Evolutionary conservation across 345 rosid genomes (phyloP), one percentile per base, ranked within the genome.

Genomic region (Eucalyptus grandis): DNA sequence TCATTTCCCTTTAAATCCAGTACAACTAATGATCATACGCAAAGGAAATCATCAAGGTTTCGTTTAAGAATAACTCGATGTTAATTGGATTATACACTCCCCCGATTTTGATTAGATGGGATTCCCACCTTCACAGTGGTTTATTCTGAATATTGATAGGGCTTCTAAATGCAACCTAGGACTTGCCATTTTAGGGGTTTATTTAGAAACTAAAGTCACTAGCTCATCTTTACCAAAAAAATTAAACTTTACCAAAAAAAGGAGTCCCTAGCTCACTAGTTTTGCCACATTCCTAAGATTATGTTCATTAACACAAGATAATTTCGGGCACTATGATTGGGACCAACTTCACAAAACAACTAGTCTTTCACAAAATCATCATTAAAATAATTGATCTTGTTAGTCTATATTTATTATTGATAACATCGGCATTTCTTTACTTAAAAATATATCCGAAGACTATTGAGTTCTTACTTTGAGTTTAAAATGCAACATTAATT

Each of bases 51-150:
- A 49, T 49, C 15, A 49, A 49, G 50, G 15, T 49, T 49, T 65
- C 8, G 0, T 65, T n/a, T n/a, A 16, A 0, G 21, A 65, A 8
- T 15, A 14, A n/a, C 3, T 65, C 10, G 0, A 65, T 0, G 6
- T 1, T 65, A 65, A 8, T 15, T 15, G 1, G 19, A 8, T n/a
- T 16, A 31, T 14, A 1, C 77, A n/a, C 37, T n/a, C 4, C 19
- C 7, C 0, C 2, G 10, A 65, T 65, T 65, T 62, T 30, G 19
- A 14, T 65, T 0, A 65, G 2, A 65, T 65, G 19, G 77, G 37
- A 65, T 65, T n/a, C 40, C 40, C 40, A n/a, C 40, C 0, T 65
- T 65, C 21, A n/a, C 3, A 0, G 3, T 15, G 77, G 21, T 14
- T 65, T 65, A 65, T 0, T 1, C 9, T 7, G 0, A n/a, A 0